phyloP scores from a whole-genome alignment of 2,329 filamentous ascomycete species.

The Fusarium anguioides region DNA sequence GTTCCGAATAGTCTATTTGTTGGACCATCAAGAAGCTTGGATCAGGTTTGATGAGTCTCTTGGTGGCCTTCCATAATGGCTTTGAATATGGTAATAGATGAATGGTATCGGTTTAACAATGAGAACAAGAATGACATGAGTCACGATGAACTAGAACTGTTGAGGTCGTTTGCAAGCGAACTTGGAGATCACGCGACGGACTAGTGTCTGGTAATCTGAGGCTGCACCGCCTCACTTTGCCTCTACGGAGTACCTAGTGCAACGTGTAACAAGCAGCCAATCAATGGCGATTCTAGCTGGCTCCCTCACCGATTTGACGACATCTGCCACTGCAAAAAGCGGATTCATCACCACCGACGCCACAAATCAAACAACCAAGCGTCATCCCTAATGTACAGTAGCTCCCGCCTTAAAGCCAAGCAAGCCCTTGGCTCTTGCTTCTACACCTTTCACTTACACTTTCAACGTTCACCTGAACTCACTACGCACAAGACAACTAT shows the following conservation, averaged over 20 bases:
- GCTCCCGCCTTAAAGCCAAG: slow-evolving; percentile 41
- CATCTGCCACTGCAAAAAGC: slow-evolving; percentile 11
- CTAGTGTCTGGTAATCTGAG: not conserved
- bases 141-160: slow-evolving; percentile 19
- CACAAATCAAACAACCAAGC: slow-evolving; percentile 12
- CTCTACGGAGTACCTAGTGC: slow-evolving; percentile 17
- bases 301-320: slow-evolving; percentile 13
- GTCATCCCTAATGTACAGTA: slow-evolving; percentile 29
- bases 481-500: slow-evolving; percentile 33
- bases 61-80: not conserved
- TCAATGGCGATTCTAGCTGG: slow-evolving; percentile 10
- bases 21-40: slow-evolving; percentile 10
- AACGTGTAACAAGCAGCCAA: slow-evolving; percentile 11
- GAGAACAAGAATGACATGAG: not conserved
- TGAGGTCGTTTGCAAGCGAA: slow-evolving; percentile 8
- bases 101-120: not conserved
- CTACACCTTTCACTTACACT: slow-evolving; percentile 21
- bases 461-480: slow-evolving; percentile 20
- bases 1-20: slow-evolving; percentile 36
- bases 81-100: not conserved
- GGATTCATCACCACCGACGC: slow-evolving; percentile 25
- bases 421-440: slow-evolving; percentile 34
- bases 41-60: not conserved
- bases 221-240: slow-evolving; percentile 39
- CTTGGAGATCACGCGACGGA: slow-evolving; percentile 4